Conservation (phyloP, 345 rosid species). For the Populus pruinosa region DNA sequence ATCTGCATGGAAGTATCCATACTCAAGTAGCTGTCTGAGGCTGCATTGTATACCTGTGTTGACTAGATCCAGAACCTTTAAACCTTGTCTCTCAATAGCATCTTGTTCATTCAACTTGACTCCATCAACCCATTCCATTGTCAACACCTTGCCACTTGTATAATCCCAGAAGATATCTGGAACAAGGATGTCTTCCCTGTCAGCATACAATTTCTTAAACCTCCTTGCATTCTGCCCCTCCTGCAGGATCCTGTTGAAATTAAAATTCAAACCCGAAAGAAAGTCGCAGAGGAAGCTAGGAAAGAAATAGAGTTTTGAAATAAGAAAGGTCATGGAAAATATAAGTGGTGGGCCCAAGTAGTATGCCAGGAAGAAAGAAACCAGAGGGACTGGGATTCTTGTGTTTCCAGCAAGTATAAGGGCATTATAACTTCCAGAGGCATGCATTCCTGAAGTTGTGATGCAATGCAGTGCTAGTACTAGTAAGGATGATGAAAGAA, state of each 20-base stretch:
- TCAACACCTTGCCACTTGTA: conserved; percentile 81
- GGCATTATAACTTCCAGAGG: not conserved
- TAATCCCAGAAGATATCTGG: conserved; percentile 98
- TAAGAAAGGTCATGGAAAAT: not conserved
- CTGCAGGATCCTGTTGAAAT: conserved; percentile 65
- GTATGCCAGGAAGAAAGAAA: not conserved
- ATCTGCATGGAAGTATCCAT: conserved; percentile 95
- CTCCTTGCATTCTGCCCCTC: conserved; percentile 96
- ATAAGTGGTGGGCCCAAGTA: not conserved
- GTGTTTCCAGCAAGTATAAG: not conserved
- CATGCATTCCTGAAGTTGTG: not conserved
- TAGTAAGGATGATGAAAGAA: conserved; percentile 16
- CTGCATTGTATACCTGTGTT: conserved; percentile 95
- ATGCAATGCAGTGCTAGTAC: not conserved
- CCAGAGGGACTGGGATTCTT: not conserved
- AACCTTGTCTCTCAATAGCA: conserved; percentile 87
- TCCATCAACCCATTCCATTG: conserved; percentile 98
- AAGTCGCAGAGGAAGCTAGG: conserved; percentile 12
- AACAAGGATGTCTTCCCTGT: conserved; percentile 83
- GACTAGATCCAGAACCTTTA: conserved; percentile 93
- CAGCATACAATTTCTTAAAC: conserved; percentile 89
- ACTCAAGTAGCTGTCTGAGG: conserved; percentile 88
- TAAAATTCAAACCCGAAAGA: conserved; percentile 44
- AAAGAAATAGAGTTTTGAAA: not conserved
- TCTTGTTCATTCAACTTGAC: conserved; percentile 82